Base-by-base conservation (phyloP, 2,329 filamentous ascomycete genomes). In the Alternaria consortialis region DNA sequence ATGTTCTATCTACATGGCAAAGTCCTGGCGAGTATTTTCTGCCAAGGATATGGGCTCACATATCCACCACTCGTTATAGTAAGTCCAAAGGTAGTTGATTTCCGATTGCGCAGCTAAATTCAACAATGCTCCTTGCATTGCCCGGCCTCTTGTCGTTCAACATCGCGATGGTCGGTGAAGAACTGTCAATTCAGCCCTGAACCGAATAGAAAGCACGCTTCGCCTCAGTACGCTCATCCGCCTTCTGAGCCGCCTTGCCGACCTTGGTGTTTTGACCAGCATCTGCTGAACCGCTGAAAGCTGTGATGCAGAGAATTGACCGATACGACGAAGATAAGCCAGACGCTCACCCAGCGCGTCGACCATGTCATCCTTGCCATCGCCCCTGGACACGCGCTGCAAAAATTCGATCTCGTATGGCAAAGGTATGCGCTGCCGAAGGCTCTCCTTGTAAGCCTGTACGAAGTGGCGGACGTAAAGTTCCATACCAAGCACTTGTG, bases 311-410 rank as follows among this genome's bases (percentile, higher is more conserved):
- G 34, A 36, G 39, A 57, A 13, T 13, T 15, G 3, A 23, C 42
- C n/a, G 27, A 29, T 27, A 25, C 56, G 56, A 43, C 56, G 36
- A 17, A 59, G 51, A 25, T 59, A 59, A 8, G 50, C 56, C 7
- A 59, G n/a, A 23, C 56, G 51, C 27, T 43, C 50, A 20, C 50
- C 56, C 31, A 43, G 2, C 7, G 47, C 56, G 9, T 34, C 23
- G n/a, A 59, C 11, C 42, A 59, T 31, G 3, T 59, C 50, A 25
- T 54, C 56, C 2, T 34, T 20, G 9, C 25, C 39, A 20, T 34
- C 32, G 8, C 42, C 12, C 3, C 29, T 44, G 17, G 6, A 34
- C 5, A 29, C 13, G 12, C 34, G 34, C 36, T 48, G 42, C 9
- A 50, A 6, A 6, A 37, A 20, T 2, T 40, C 3, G 23, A 50